These are phyloP conservation scores for Glonium stellatum DNA, from an alignment of 495 filamentous ascomycete genomes.

Conservation along the genomic window DNA sequence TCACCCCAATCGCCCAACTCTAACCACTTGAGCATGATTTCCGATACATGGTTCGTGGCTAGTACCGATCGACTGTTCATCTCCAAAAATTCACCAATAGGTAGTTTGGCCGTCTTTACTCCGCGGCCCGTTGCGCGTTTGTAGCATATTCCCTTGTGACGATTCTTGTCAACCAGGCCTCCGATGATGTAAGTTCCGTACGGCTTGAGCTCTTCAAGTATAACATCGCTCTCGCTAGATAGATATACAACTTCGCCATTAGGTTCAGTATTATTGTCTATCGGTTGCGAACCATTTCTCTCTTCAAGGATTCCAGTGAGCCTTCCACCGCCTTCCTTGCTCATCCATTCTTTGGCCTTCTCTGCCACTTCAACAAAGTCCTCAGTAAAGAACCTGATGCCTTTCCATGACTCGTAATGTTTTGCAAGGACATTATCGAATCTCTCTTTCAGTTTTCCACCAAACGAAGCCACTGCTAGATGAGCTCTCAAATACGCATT, in stretches of 20 bases:
- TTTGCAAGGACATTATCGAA: constrained; percentile 67
- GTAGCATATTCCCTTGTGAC: constrained; percentile 91
- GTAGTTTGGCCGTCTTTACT: constrained; percentile 80
- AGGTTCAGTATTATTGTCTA: constrained; percentile 17
- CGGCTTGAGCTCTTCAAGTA: constrained; percentile 68
- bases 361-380: constrained; percentile 62
- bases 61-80: constrained; percentile 80
- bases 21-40: constrained; percentile 93
- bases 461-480: constrained; percentile 68
- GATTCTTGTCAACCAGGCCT: constrained; percentile 89
- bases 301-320: constrained; percentile 47
- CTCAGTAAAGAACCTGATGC: constrained; percentile 58
- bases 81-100: constrained; percentile 84
- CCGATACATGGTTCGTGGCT: constrained; percentile 88
- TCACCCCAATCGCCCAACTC: constrained; percentile 82
- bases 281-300: constrained; percentile 28
- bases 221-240: constrained; percentile 76
- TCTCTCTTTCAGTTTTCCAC: constrained; percentile 64
- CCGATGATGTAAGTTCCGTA: constrained; percentile 90
- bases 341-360: constrained; percentile 55
- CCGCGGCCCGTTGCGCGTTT: constrained; percentile 65
- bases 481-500: constrained; percentile 57
- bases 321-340: constrained; percentile 42
- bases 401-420: constrained; percentile 71
- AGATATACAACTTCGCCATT: constrained; percentile 67